Conservation (phyloP, 257 asterid species). For the Cruciata laevipes region DNA sequence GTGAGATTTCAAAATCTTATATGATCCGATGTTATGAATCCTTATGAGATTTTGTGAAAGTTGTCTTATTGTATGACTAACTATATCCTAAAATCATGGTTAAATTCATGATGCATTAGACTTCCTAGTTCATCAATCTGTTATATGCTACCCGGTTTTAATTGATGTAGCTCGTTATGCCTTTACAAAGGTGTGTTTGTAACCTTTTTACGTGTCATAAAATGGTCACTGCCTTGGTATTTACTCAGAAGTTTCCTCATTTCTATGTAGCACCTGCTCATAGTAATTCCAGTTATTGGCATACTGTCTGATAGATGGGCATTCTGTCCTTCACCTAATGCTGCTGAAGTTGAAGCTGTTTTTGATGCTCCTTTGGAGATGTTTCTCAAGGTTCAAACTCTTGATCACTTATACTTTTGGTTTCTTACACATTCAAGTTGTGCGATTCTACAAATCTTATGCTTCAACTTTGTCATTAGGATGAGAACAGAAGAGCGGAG, state of each 20-base stretch:
- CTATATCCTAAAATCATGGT: not conserved
- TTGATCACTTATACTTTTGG: not conserved
- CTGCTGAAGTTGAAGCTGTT: constrained; percentile 75
- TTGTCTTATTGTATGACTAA: not conserved
- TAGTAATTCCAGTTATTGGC: constrained; percentile 94
- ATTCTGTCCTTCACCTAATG: constrained; percentile 57
- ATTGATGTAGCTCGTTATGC: not conserved
- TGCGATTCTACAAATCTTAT: not conserved
- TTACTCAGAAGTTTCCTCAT: constrained; percentile 4
- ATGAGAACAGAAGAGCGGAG: constrained; percentile 64
- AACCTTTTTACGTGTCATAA: not conserved
- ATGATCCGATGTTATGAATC: not conserved
- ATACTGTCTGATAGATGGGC: constrained; percentile 59
- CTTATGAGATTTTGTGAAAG: not conserved
- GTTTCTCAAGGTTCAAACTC: constrained; percentile 90
- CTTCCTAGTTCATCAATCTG: not conserved
- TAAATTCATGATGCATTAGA: not conserved
- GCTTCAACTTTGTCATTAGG: constrained; percentile 32
- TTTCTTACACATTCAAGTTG: not conserved
- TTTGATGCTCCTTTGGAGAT: constrained; percentile 94
- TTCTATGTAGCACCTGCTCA: constrained; percentile 68
- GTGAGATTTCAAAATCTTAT: constrained; percentile 19
- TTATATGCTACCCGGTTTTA: not conserved
- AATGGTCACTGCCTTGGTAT: not conserved
- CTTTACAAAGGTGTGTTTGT: not conserved